Percentiles rank a stretch among this genome's conserved stretches.
Evolutionary conservation across 2,329 filamentous ascomycete genomes (phyloP).

Genomic region (Fusarium musae): DNA sequence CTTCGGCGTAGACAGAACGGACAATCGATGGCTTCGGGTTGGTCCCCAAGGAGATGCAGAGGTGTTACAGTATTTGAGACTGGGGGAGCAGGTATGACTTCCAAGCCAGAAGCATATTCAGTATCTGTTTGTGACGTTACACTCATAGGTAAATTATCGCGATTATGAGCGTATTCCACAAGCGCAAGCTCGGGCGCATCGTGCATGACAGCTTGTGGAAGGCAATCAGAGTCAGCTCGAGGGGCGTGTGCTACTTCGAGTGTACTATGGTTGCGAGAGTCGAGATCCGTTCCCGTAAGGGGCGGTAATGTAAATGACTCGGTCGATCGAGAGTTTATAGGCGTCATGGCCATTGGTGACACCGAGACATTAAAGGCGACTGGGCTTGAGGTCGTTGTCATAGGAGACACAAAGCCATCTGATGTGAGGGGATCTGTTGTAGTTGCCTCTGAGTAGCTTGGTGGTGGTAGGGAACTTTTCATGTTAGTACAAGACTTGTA

Average conservation of each 20-base stretch:
- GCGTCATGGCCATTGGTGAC: neutral
- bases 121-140: neutral
- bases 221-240: neutral
- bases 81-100: neutral
- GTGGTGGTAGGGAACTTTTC: neutral
- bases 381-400: neutral
- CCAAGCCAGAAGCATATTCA: neutral
- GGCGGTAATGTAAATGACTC: neutral
- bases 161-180: neutral
- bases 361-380: neutral
- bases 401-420: constrained; percentile 3
- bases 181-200: neutral
- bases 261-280: neutral
- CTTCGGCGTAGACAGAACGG: neutral
- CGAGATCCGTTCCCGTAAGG: neutral
- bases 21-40: neutral
- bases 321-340: neutral
- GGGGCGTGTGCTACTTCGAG: neutral
- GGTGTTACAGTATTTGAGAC: neutral
- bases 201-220: neutral
- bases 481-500: neutral
- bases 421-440: neutral
- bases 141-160: neutral
- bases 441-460: neutral
- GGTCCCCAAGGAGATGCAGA: neutral